Evolutionary conservation across 1,284 basidiomycete species (phyloP).

Genomic region (Ganoderma resinaceum): DNA sequence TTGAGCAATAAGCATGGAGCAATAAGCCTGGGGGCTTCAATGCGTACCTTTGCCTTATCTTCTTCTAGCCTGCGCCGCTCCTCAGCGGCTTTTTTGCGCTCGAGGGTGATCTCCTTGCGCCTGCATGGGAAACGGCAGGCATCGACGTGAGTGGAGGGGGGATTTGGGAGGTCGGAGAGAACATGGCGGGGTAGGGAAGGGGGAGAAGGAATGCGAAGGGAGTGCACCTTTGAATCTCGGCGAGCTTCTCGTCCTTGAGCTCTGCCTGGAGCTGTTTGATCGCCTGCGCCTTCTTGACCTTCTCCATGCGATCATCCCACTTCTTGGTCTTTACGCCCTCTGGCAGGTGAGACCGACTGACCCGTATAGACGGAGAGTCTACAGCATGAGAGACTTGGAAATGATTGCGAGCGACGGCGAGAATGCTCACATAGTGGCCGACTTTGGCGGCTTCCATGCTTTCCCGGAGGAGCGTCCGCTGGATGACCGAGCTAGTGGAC

Average conservation of each 20-base stretch:
- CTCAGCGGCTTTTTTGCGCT: conserved; percentile 74
- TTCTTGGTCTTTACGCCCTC: conserved; percentile 67
- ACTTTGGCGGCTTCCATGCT: conserved; percentile 46
- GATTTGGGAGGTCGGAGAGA: neutral
- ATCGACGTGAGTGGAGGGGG: conserved; percentile 5
- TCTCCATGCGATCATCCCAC: conserved; percentile 75
- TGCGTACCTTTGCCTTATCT: conserved; percentile 69
- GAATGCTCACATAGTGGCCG: conserved; percentile 64
- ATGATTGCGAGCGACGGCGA: conserved; percentile 16
- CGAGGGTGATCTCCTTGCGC: conserved; percentile 68
- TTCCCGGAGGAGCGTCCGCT: conserved; percentile 29
- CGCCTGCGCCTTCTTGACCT: conserved; percentile 66
- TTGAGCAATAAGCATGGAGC: conserved; percentile 16
- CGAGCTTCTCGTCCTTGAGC: conserved; percentile 77
- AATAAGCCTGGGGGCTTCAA: conserved; percentile 10
- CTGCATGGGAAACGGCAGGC: conserved; percentile 44
- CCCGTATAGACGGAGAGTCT: neutral
- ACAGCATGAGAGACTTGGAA: conserved; percentile 10
- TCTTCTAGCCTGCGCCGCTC: conserved; percentile 76
- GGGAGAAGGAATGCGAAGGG: conserved; percentile 2
- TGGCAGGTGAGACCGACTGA: conserved; percentile 74
- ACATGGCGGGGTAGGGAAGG: conserved; percentile 9
- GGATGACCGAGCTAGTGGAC: conserved; percentile 21
- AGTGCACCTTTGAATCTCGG: conserved; percentile 65
- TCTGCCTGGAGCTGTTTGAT: conserved; percentile 76